Base-by-base conservation (phyloP, 345 rosid genomes). In the Rhizophora mangle region DNA sequence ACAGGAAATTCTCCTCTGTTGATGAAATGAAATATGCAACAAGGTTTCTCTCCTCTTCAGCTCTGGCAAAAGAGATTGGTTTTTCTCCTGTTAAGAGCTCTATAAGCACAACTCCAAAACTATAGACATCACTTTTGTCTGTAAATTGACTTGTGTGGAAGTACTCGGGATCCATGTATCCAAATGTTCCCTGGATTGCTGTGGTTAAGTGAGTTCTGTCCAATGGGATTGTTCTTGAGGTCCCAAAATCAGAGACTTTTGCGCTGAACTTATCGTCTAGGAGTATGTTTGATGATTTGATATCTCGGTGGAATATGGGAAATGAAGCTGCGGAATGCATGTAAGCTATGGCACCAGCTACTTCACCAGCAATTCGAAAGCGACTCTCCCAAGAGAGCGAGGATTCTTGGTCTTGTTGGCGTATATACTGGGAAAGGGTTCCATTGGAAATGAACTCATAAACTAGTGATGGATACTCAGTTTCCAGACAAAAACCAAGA, bases 361-460 rank as follows among this genome's bases (percentile, higher is more conserved):
- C 66, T 63, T 63, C 66, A 39, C 47, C 51, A 9, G 52, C 66
- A 19, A 63, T 63, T 18, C 66, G 22, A 15, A 39, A 21, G 16
- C 66, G 66, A 18, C 2, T 24, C 13, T 37, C 66, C 66, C 66
- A 63, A 0, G 66, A 36, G 32, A 62, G 21, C 7, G 64, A 19
- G 22, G 47, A 61, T 13, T 29, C 22, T 29, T 3, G 27, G 22
- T 37, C 53, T 18, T 70, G 34, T 2, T 15, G 8, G 24, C 62
- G 53, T 19, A 69, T 47, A 27, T 69, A 30, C 13, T 63, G 57
- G 15, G 59, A 62, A 20, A 70, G 66, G 4, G 60, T 70, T 11
- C 67, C 73, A 34, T 71, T 71, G 18, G 62, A n/a, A 59, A 71
- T 71, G 63, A 71, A 71, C 58, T 71, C 74, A n/a, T 71, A 71